A percentile compares a stretch with the other conserved stretches of the same genome.
Evolutionary conservation across 2,329 filamentous ascomycete genomes (phyloP).

Genomic region (Epichloe glyceriae): DNA sequence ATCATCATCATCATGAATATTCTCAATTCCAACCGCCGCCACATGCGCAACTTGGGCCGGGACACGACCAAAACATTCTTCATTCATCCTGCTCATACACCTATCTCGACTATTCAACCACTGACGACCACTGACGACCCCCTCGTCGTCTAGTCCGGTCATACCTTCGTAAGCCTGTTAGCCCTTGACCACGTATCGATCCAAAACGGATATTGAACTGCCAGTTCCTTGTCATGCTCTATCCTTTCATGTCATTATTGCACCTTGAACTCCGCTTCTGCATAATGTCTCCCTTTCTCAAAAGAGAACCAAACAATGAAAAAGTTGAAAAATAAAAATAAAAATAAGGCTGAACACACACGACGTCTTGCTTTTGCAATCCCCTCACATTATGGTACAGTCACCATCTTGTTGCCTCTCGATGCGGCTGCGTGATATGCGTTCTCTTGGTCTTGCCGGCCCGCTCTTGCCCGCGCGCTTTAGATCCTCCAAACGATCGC

Average conservation of each 20-base stretch:
- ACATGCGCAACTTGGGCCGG: no score
- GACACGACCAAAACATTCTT: not conserved
- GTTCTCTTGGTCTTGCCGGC: slow-evolving; percentile 57
- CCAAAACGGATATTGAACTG: not conserved
- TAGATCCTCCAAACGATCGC: slow-evolving; percentile 83
- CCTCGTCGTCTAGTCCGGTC: not conserved
- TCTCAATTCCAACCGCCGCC: not conserved
- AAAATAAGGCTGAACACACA: no score
- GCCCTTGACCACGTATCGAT: not conserved
- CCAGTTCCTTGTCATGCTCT: not conserved
- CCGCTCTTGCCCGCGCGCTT: slow-evolving; percentile 63
- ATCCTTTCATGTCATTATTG: not conserved
- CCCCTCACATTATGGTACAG: slow-evolving; percentile 64
- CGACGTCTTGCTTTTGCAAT: not conserved
- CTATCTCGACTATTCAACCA: not conserved
- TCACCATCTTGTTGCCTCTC: slow-evolving; percentile 82
- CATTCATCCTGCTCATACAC: not conserved
- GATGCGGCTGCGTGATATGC: slow-evolving; percentile 68
- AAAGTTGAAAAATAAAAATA: not conserved
- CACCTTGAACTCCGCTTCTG: not conserved
- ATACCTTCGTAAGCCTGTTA: not conserved
- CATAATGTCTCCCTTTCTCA: not conserved
- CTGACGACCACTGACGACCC: no score
- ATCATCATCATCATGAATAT: no score
- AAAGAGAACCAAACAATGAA: not conserved